Percentiles rank a stretch among this genome's conserved stretches.
These are phyloP conservation scores for Aspergillus indologenus DNA, from an alignment of 495 filamentous ascomycete genomes.

Conservation along the genomic window DNA sequence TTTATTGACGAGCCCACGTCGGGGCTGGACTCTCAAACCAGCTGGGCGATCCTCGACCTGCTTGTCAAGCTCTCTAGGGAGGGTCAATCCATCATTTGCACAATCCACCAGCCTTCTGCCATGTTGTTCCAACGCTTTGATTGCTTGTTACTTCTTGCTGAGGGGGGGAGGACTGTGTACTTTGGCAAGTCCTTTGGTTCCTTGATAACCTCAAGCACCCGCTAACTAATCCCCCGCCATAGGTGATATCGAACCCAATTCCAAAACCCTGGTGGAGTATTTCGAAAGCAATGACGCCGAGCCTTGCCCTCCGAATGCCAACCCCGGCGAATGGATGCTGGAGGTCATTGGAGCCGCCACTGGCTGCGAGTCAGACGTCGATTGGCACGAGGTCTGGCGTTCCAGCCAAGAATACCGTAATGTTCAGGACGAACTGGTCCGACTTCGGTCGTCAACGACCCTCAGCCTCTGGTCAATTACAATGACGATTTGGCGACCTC, in stretches of 20 bases:
- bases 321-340: too few species aligned
- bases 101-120: slow-evolving; percentile 91
- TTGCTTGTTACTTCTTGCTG: slow-evolving; percentile 74
- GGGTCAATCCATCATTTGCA: slow-evolving; percentile 86
- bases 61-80: slow-evolving; percentile 80
- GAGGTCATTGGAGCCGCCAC: too few species aligned
- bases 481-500: too few species aligned
- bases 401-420: too few species aligned
- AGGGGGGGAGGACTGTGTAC: slow-evolving; percentile 78
- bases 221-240: too few species aligned
- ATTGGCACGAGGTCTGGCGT: too few species aligned
- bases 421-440: too few species aligned
- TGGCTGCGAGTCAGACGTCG: too few species aligned
- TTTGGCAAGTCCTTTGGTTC: slow-evolving; percentile 44
- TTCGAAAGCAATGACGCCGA: slow-evolving; percentile 69
- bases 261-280: slow-evolving; percentile 64
- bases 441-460: too few species aligned
- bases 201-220: too few species aligned
- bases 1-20: slow-evolving; percentile 87
- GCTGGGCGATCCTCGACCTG: slow-evolving; percentile 77
- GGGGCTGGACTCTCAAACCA: slow-evolving; percentile 82
- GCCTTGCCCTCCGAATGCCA: slow-evolving; percentile 10
- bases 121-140: slow-evolving; percentile 94
- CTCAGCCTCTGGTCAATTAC: too few species aligned
- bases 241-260: slow-evolving; percentile 72